Conservation (phyloP, 208 protist species). For the Wallacemonas rigidus region DNA sequence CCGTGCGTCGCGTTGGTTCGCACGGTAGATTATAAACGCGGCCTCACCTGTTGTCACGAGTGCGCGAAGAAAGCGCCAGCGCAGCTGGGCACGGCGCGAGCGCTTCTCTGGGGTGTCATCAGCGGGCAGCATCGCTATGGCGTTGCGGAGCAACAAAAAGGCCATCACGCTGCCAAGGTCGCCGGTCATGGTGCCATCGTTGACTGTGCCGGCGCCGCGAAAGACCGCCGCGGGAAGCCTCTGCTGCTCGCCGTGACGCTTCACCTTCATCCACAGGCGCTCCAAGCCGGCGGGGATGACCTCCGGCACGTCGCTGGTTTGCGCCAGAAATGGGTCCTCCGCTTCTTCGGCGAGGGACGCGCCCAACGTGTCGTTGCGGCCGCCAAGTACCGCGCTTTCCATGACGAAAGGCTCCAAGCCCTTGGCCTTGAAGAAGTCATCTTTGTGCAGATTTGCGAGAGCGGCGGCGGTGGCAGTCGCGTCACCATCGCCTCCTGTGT, state of each 20-base stretch:
- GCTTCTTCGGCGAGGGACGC: background rate
- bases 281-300: slow-evolving; percentile 32
- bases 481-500: slow-evolving; percentile 19
- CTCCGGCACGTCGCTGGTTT: background rate
- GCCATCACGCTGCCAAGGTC: slow-evolving; percentile 55
- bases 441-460: slow-evolving; percentile 13
- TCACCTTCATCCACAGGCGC: slow-evolving; percentile 51
- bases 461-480: background rate
- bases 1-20: slow-evolving; percentile 55
- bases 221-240: slow-evolving; percentile 56
- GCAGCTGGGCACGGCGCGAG: slow-evolving; percentile 47
- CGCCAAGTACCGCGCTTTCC: slow-evolving; percentile 15
- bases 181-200: slow-evolving; percentile 18
- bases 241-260: slow-evolving; percentile 46
- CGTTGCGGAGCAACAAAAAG: slow-evolving; percentile 52
- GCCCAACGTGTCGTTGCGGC: background rate
- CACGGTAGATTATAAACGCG: slow-evolving; percentile 62
- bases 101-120: slow-evolving; percentile 33
- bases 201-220: slow-evolving; percentile 17
- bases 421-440: slow-evolving; percentile 77
- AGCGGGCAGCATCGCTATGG: slow-evolving; percentile 35
- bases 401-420: slow-evolving; percentile 56
- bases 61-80: slow-evolving; percentile 79
- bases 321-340: slow-evolving; percentile 13
- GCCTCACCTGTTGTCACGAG: slow-evolving; percentile 84